Evolutionary conservation across 1,139 yeast species (phyloP).

Genomic region (Geotrichum fermentans): DNA sequence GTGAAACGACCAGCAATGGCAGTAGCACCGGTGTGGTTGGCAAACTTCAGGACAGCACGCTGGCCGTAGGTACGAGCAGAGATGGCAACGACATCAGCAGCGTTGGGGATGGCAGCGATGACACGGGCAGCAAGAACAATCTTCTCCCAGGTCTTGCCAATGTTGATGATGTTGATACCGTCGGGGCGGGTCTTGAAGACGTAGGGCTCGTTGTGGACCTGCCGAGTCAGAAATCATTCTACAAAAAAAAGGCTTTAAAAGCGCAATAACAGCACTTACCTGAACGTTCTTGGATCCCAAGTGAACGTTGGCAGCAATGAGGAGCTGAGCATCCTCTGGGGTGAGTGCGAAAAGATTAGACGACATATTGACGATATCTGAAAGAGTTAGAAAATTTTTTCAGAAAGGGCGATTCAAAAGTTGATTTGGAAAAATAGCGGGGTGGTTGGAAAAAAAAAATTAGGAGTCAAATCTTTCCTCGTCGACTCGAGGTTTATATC

Average conservation of each 20-base stretch:
- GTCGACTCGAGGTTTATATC: background rate
- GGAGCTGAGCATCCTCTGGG: constrained; percentile 98
- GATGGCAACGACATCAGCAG: constrained; percentile 97
- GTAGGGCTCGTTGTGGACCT: constrained; percentile 97
- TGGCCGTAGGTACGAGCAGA: constrained; percentile 99
- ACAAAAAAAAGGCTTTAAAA: background rate
- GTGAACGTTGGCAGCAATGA: constrained; percentile 99
- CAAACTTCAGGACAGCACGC: constrained; percentile 99
- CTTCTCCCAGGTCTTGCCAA: constrained; percentile 99
- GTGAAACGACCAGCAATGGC: constrained; percentile 99
- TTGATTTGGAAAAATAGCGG: background rate
- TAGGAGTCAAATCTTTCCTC: background rate
- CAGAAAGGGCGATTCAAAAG: background rate
- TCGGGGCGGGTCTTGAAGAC: constrained; percentile 99
- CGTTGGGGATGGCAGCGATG: constrained; percentile 98
- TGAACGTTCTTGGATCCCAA: constrained; percentile 99
- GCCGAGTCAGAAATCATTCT: too few relatives aligned
- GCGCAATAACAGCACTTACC: constrained; percentile 51
- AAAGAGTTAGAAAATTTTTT: constrained; percentile 8
- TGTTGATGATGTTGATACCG: constrained; percentile 98
- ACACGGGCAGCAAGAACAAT: constrained; percentile 99
- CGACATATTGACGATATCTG: constrained; percentile 48
- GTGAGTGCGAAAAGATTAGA: constrained; percentile 64
- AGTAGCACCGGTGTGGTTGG: constrained; percentile 99
- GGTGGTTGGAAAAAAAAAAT: background rate